Base-by-base conservation (phyloP, 1,139 yeast genomes). In the Geotrichum citri-aurantii region DNA sequence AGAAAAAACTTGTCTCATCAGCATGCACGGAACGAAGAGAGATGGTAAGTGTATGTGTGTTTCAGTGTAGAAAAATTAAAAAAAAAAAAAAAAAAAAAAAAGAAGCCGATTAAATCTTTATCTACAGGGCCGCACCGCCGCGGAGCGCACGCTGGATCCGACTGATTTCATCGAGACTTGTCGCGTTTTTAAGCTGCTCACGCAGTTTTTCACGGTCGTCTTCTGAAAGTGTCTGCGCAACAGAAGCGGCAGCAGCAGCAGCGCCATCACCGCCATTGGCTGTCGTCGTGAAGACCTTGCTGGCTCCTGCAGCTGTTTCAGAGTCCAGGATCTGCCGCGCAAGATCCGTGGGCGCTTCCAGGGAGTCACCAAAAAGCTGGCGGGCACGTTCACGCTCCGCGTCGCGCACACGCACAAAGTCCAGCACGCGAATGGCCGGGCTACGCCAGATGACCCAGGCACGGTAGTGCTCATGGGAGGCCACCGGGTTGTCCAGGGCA, bases 161-260 rank as follows among this genome's bases (percentile, higher is more conserved):
- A 63, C 86, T 89, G 14, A 91, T 86, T 64, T 91, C 97, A 14
- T 80, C 87, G 61, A 91, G 70, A 57, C 85, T 83, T 3, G 82
- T 78, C 0, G 97, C 95, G 42, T 73, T 74, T 57, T 79, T 79
- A 59, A 91, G 74, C 61, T 82, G 79, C 53, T 75, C 70, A 63
- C 84, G 77, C 54, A 91, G 71, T 57, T 73, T 73, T 17, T 72
- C 71, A 62, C 78, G 80, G 56, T 86, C 90, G 14, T 79, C 82
- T 1, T 76, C 79, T 1, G 84, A 76, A 64, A 88, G 74, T 61
- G 78, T 80, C 42, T 73, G 69, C 31, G 64, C 59, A 8, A 59
- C 55, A 10, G 59, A 52, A 4, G 52, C 63, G 14, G 56, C 60
- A 14, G 46, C 52, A 19, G 50, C 48, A 27, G 56, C 52, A 2